A percentile compares a stretch with the other conserved stretches of the same genome.
Conservation (phyloP, 352 stramenopile genomes). For the Phytopythium aichiense region DNA sequence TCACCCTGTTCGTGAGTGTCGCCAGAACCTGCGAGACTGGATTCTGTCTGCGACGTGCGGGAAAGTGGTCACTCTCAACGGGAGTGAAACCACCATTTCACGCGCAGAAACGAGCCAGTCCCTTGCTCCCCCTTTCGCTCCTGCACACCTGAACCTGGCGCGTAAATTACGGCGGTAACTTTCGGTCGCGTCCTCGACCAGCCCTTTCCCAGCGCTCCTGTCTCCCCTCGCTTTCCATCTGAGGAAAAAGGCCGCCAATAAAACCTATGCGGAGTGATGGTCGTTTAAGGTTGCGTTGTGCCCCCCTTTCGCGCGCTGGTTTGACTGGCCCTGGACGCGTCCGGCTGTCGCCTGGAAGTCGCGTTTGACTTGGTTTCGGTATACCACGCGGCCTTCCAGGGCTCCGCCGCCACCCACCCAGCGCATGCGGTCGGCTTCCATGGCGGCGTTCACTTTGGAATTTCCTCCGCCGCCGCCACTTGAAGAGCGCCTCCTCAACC, state of each 20-base stretch:
- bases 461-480: conserved; percentile 52
- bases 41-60: conserved; percentile 4
- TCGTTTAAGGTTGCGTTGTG: background rate
- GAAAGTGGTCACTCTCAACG: background rate
- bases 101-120: conserved; percentile 7
- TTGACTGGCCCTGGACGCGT: conserved; percentile 6
- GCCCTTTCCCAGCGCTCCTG: conserved; percentile 5
- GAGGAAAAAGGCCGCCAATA: background rate
- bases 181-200: background rate
- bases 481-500: conserved; percentile 29
- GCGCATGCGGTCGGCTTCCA: too few species aligned
- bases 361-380: conserved; percentile 4
- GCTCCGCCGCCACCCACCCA: background rate
- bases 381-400: background rate
- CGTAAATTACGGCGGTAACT: conserved; percentile 1
- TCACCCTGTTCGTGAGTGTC: background rate
- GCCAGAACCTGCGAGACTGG: background rate
- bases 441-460: conserved; percentile 63
- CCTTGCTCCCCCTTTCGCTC: conserved; percentile 1
- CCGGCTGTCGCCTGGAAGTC: background rate
- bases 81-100: background rate
- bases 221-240: conserved; percentile 1
- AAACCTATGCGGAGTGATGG: conserved; percentile 1
- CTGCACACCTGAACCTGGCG: background rate
- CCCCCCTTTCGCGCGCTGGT: background rate